Evolutionary conservation across 2,329 filamentous ascomycete genomes (phyloP), one percentile per base, ranked within the genome.

Genomic region (Moelleriella libera): DNA sequence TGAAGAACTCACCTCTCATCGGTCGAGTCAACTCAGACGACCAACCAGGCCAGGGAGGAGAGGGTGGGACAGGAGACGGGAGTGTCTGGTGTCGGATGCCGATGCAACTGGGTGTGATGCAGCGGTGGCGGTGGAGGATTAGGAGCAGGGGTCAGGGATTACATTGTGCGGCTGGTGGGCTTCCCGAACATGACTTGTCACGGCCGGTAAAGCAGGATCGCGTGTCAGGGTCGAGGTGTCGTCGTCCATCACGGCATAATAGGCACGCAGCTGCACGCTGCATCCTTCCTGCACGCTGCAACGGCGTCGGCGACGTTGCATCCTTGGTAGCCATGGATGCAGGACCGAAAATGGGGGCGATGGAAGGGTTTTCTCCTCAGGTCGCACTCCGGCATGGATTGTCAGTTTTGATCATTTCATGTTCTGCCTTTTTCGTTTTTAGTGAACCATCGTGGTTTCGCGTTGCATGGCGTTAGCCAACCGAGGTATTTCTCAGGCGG

Each of bases 101-200:
- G 40, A 41, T 41, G 40, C n/a, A 7, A 41, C 40, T 41, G 14
- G 14, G 9, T 9, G 11, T n/a, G 11, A 41, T 41, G 14, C 40
- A 41, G 40, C 40, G 40, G 14, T 7, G 10, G 40, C 5, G 40
- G 40, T 37, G 34, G 34, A 37, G 34, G 34, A 37, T 37, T 37
- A 37, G 34, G 34, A 3, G 43, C 43, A 45, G 43, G 30, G 46
- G 32, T 47, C 28, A 47, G 42, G 42, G 46, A 28, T 41, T 32
- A 30, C 34, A 21, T 21, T 21, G 28, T 31, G 45, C 31, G 32
- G 44, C 39, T n/a, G 44, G 44, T 39, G 44, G 12, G 12, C 31
- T 45, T 45, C 14, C 44, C 32, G 44, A 45, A 40, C 44, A n/a
- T 11, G 34, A 45, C 31, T 40, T 14, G 34, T 39, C 31, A 40